phyloP scores from a whole-genome alignment of 2,329 filamentous ascomycete genomes.

The Sporothrix pseudoabietina region DNA sequence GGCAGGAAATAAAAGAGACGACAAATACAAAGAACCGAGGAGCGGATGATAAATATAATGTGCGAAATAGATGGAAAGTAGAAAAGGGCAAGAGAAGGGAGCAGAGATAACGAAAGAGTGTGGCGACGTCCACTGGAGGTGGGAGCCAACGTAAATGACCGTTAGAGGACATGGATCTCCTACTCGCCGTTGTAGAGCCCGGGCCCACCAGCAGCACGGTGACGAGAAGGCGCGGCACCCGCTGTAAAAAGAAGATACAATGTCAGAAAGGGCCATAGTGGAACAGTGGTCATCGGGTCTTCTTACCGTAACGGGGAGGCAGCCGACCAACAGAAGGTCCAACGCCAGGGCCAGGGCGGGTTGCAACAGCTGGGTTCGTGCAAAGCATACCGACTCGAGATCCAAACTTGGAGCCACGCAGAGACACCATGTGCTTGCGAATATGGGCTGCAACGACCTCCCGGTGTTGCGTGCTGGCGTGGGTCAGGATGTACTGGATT shows the following conservation, averaged over 20 bases:
- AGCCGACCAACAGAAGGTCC: slow-evolving; percentile 66
- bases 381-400: slow-evolving; percentile 99
- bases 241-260: background rate
- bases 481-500: slow-evolving; percentile 93
- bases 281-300: slow-evolving; percentile 48
- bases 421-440: slow-evolving; percentile 98
- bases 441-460: slow-evolving; percentile 94
- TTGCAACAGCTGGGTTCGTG: slow-evolving; percentile 88
- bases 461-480: slow-evolving; percentile 82
- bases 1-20: slow-evolving; percentile 19
- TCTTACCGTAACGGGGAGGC: slow-evolving; percentile 61
- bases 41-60: slow-evolving; percentile 6
- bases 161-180: background rate
- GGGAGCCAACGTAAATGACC: slow-evolving; percentile 7
- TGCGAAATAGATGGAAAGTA: slow-evolving; percentile 8
- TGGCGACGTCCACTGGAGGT: background rate
- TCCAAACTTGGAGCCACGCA: slow-evolving; percentile 96
- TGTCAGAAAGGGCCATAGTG: background rate
- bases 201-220: slow-evolving; percentile 23
- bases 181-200: slow-evolving; percentile 28
- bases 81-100: background rate
- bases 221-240: slow-evolving; percentile 27
- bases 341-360: slow-evolving; percentile 81
- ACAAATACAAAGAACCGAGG: background rate
- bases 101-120: background rate